Evolutionary conservation across 495 filamentous ascomycete genomes (phyloP), one percentile per base, ranked within the genome.

Genomic region (Cladorrhinum samala): DNA sequence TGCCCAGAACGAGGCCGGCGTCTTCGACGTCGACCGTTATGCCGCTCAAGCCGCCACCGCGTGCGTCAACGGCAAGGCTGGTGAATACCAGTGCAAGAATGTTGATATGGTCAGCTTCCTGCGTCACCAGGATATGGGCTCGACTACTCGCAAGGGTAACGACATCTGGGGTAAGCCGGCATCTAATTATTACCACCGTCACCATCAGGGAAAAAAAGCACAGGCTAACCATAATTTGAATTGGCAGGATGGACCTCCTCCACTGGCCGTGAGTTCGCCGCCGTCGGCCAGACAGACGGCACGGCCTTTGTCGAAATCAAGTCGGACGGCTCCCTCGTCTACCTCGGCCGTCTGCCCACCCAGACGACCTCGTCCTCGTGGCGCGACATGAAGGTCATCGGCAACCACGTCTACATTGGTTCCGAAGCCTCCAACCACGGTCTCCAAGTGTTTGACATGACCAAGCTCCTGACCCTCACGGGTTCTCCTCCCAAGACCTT

Each of bases 71-170:
- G 78, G 78, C 3, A 59, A 64, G 18, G 53, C 60, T 16, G 68
- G 68, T 21, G 65, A 77, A 59, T 81, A 77, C 68, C 64, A 67
- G 43, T 82, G 79, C 65, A 75, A 67, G 47, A 76, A 76, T 60
- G 63, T 82, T 25, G 77, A 83, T 56, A 61, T 82, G 24, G 72
- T 73, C 58, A 69, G 73, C 58, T 82, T 82, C 63, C 54, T 72
- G 39, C 66, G 61, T 33, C 79, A 81, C 59, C 66, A 63, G 1
- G 71, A 71, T 46, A 62, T 82, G 11, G 77, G 76, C 19, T 75
- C 70, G 38, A 61, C 53, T 45, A 55, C 50, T 42, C 64, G 60
- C 49, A 62, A 65, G 51, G 70, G 70, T 46, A 62, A 68, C 51
- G 69, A 66, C 30, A 65, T 68, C 8, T 74, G 70, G 71, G 75